These are phyloP conservation scores for Middelhovenomyces tepae DNA, from an alignment of 805 yeast genomes.

Conservation along the genomic window DNA sequence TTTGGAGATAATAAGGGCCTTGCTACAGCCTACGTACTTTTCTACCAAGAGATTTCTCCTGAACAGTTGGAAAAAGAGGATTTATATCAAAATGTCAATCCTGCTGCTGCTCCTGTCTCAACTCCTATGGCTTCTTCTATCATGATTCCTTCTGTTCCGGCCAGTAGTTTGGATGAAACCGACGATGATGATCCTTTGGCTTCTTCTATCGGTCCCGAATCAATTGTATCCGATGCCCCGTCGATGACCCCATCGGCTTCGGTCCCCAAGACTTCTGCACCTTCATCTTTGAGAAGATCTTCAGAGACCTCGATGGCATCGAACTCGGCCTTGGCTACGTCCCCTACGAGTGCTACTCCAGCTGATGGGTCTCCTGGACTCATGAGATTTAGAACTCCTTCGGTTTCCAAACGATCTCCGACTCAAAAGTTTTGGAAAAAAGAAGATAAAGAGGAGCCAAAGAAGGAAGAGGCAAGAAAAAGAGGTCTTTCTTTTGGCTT, in stretches of 20 bases:
- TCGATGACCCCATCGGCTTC: slow-evolving; percentile 3
- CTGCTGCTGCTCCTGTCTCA: slow-evolving; percentile 15
- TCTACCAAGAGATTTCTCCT: slow-evolving; percentile 50
- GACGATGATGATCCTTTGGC: neutral
- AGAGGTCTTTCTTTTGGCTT: too few relatives aligned
- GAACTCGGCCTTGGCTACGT: too few relatives aligned
- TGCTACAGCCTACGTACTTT: slow-evolving; percentile 85
- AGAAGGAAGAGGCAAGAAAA: too few relatives aligned
- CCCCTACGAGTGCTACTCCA: too few relatives aligned
- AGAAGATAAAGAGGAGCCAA: too few relatives aligned
- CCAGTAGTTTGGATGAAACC: neutral
- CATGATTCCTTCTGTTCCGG: neutral
- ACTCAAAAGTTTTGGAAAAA: too few relatives aligned
- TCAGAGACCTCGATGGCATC: too few relatives aligned
- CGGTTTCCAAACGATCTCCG: too few relatives aligned
- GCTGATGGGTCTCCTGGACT: too few relatives aligned
- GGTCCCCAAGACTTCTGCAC: neutral
- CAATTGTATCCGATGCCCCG: neutral
- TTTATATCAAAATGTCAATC: slow-evolving; percentile 22
- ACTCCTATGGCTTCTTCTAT: slow-evolving; percentile 16
- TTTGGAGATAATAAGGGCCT: slow-evolving; percentile 83
- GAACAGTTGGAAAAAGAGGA: slow-evolving; percentile 19
- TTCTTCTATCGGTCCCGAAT: neutral
- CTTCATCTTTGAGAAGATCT: too few relatives aligned
- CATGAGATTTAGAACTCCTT: too few relatives aligned